phyloP scores from a whole-genome alignment of 2,329 filamentous ascomycete genomes.

The Aureobasidium namibiae region DNA sequence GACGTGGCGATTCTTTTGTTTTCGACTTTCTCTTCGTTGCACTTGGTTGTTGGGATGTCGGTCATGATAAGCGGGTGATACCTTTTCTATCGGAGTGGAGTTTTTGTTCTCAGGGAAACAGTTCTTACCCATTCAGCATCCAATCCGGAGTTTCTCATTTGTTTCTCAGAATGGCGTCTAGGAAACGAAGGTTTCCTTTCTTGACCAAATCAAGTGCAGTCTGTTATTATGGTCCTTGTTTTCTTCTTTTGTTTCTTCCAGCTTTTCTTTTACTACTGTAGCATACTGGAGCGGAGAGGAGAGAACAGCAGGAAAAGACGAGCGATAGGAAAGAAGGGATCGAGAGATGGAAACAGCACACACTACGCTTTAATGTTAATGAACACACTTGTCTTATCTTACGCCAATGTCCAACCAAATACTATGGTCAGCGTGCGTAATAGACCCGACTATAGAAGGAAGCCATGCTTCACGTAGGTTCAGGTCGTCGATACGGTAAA shows the following conservation, averaged over 20 bases:
- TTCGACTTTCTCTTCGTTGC: neutral
- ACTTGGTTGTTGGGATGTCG: neutral
- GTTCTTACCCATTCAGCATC: neutral
- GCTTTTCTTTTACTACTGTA: neutral
- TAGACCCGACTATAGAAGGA: too few relatives aligned
- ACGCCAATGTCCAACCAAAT: too few relatives aligned
- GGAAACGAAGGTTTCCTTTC: neutral
- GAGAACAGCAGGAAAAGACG: neutral
- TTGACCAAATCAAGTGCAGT: neutral
- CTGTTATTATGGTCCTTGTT: neutral
- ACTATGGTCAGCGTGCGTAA: too few relatives aligned
- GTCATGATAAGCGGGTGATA: neutral
- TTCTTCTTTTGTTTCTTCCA: neutral
- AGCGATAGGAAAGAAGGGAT: neutral
- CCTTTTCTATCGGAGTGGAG: neutral
- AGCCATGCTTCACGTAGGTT: too few relatives aligned
- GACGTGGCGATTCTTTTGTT: neutral
- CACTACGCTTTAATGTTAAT: conserved; percentile 9
- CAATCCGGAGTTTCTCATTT: conserved; percentile 2
- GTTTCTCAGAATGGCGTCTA: neutral
- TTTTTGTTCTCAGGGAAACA: neutral
- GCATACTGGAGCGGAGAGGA: neutral
- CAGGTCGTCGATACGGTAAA: too few relatives aligned
- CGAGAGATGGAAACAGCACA: neutral
- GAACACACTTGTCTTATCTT: conserved; percentile 2